Evolutionary conservation across 73 alveolate species (phyloP).

Genomic region (Diophrys appendiculata): DNA sequence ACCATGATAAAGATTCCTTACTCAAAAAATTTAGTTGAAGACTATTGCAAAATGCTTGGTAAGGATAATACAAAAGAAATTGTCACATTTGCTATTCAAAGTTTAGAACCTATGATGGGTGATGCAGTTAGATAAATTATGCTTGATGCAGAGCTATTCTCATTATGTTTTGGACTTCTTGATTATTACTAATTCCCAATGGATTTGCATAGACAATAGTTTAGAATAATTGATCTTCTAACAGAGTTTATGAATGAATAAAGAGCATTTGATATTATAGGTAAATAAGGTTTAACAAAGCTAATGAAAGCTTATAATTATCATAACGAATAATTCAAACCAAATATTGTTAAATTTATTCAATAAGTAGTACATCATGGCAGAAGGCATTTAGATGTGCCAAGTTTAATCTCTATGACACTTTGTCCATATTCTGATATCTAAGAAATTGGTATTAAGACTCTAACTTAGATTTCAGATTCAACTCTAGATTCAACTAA

Average conservation of each 20-base stretch:
- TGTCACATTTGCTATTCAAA: conserved; percentile 72
- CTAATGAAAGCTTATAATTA: conserved; percentile 68
- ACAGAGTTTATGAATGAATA: conserved; percentile 69
- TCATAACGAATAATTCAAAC: conserved; percentile 62
- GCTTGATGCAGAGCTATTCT: conserved; percentile 67
- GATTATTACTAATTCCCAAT: conserved; percentile 67
- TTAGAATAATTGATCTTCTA: conserved; percentile 53
- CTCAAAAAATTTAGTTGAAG: conserved; percentile 53
- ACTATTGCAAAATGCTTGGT: conserved; percentile 71
- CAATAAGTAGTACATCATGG: conserved; percentile 60
- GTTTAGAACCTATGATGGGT: conserved; percentile 70
- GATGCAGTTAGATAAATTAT: conserved; percentile 64
- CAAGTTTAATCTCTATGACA: conserved; percentile 64
- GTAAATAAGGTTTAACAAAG: conserved; percentile 63
- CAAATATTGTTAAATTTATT: conserved; percentile 47
- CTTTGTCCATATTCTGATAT: conserved; percentile 64
- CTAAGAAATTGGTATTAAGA: conserved; percentile 69
- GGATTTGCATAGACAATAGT: conserved; percentile 58
- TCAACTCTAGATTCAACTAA: conserved; percentile 40
- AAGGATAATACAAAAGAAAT: conserved; percentile 74
- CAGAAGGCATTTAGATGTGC: conserved; percentile 67
- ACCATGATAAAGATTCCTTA: conserved; percentile 37
- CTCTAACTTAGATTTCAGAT: conserved; percentile 68
- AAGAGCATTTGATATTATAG: conserved; percentile 69
- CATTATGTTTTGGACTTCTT: conserved; percentile 49